A percentile compares a stretch with the other conserved stretches of the same genome.
phyloP scores from a whole-genome alignment of 1,284 basidiomycete species.

The Marasmius fiardii region DNA sequence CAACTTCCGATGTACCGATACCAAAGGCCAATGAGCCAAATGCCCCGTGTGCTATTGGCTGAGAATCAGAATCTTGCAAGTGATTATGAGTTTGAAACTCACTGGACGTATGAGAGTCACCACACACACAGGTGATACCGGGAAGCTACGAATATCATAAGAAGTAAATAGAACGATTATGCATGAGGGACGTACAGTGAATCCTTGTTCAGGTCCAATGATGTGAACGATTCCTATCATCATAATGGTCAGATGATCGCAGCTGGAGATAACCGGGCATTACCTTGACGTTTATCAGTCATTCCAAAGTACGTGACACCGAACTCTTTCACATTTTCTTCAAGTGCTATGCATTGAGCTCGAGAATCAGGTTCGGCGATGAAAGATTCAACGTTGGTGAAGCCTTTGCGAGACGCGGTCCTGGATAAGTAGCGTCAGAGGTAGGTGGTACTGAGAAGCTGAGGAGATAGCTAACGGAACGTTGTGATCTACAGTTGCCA shows the following conservation, averaged over 20 bases:
- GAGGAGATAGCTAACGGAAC: conserved; percentile 69
- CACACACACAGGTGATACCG: conserved; percentile 94
- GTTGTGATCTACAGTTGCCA: conserved; percentile 95
- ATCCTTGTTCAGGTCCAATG: conserved; percentile 96
- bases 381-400: conserved; percentile 74
- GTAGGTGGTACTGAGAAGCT: background rate
- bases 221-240: conserved; percentile 86
- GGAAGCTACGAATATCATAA: conserved; percentile 58
- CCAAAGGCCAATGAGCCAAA: conserved; percentile 96
- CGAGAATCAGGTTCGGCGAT: conserved; percentile 88
- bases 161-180: background rate
- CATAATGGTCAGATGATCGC: background rate
- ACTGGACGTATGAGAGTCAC: conserved; percentile 94
- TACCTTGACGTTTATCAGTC: conserved; percentile 87
- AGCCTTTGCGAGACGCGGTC: conserved; percentile 84
- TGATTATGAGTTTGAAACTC: conserved; percentile 24
- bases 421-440: conserved; percentile 35
- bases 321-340: conserved; percentile 95
- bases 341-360: conserved; percentile 87
- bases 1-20: conserved; percentile 95
- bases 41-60: conserved; percentile 79
- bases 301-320: conserved; percentile 95
- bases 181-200: conserved; percentile 57
- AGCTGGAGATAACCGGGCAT: conserved; percentile 7
- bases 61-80: background rate